Conservation (phyloP, 2,329 filamentous ascomycete genomes). For the Thelonectria discophora region DNA sequence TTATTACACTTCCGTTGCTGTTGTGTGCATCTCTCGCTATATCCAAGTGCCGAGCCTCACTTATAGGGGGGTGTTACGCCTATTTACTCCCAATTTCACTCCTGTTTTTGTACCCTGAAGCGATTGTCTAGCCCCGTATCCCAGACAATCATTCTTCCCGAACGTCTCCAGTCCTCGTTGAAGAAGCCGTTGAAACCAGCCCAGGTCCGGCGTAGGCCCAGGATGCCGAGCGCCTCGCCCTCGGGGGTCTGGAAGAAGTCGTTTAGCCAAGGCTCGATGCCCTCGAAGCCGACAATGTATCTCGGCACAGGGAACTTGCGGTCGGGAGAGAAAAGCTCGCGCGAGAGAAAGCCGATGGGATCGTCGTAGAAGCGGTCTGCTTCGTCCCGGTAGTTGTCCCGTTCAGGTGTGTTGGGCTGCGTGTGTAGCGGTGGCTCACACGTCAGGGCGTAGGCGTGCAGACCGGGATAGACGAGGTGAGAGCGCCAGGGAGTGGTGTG, state of each 20-base stretch:
- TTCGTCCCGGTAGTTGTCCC: conserved; percentile 81
- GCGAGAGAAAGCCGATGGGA: conserved; percentile 61
- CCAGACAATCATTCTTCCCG: conserved; percentile 69
- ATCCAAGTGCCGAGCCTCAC: not conserved
- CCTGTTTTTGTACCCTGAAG: conserved; percentile 2
- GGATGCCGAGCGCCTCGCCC: conserved; percentile 53
- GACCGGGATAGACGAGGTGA: conserved; percentile 77
- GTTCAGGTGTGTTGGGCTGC: conserved; percentile 65
- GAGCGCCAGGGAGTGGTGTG: conserved; percentile 96
- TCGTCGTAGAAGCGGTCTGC: conserved; percentile 90
- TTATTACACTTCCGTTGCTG: conserved; percentile 13
- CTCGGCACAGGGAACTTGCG: conserved; percentile 53
- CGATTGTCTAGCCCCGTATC: conserved; percentile 54
- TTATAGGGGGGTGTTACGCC: not conserved
- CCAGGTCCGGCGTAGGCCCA: conserved; percentile 60
- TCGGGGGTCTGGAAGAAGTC: conserved; percentile 55
- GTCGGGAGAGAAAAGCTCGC: conserved; percentile 56
- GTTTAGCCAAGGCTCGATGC: conserved; percentile 58
- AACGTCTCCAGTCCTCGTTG: conserved; percentile 67
- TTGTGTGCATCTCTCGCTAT: not conserved
- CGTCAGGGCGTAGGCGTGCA: conserved; percentile 83
- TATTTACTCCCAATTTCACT: too few relatives aligned
- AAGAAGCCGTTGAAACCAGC: conserved; percentile 68
- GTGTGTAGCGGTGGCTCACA: conserved; percentile 88
- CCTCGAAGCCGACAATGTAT: conserved; percentile 70